Base-by-base conservation (phyloP, 169 alveolate species). In the Cardiosporidium cionae region DNA sequence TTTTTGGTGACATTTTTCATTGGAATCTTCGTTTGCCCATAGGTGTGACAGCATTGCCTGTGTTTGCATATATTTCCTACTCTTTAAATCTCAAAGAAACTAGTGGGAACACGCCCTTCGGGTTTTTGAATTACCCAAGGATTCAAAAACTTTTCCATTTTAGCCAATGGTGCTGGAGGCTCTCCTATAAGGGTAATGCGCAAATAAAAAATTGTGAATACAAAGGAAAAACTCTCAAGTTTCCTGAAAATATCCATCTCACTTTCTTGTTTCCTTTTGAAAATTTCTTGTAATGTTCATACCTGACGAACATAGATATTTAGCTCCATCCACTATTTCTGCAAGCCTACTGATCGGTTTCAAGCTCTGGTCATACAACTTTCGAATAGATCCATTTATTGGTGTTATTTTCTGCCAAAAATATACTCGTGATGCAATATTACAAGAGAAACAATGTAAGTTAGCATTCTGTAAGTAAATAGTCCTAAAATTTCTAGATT, bases 291-390 rank as follows among this genome's bases (percentile, higher is more conserved):
- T 54, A 7, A 6, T 52, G 6, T 65, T 80, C 78, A 37, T 74
- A 73, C 95, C 95, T 23, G 93, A 86, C 28, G 94, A 86, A 70
- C 93, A 88, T n/a, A 90, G 78, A 76, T 90, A 92, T 71, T 92
- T 92, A 29, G 92, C 96, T 3, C 96, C 96, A 71, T 92, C 95
- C 28, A 86, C 85, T 25, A 92, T 77, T 9, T 86, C 92, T n/a
- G 74, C 83, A 9, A 92, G 64, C 32, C 72, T 76, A 33, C 76
- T 84, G 3, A 92, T 84, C 22, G 62, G 82, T 22, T 80, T 65
- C 29, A 92, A 78, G 52, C 91, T 90, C 68, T 91, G 95, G 76
- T 92, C 96, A 80, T 84, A 91, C 0, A 92, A 58, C 34, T 80
- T 80, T 65, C 96, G 72, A 7, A 91, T 86, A 22, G 96, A 96